phyloP scores from a whole-genome alignment of 2,329 filamentous ascomycete species.

The Parascedosporium putredinis region DNA sequence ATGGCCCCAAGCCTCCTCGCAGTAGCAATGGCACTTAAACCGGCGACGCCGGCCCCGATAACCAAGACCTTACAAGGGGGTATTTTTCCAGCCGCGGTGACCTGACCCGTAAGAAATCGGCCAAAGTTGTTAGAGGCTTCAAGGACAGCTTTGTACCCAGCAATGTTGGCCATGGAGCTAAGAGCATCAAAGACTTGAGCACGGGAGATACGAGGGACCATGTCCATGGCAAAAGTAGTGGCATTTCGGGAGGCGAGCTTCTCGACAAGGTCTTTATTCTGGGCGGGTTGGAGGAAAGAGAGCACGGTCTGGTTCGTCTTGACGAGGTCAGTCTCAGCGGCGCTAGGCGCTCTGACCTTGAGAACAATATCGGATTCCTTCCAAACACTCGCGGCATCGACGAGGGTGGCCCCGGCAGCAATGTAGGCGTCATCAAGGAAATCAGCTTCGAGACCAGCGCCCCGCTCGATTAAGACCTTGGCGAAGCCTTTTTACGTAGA shows the following conservation, averaged over 20 bases:
- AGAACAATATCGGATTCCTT: constrained; percentile 66
- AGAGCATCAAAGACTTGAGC: constrained; percentile 83
- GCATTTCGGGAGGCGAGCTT: constrained; percentile 59
- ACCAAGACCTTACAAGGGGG: constrained; percentile 84
- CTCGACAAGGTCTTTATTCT: constrained; percentile 67
- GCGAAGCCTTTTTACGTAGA: constrained; percentile 78
- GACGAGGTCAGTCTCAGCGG: constrained; percentile 58
- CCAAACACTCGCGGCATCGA: constrained; percentile 61
- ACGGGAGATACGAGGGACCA: constrained; percentile 81
- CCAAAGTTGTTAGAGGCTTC: constrained; percentile 87
- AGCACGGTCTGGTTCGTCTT: constrained; percentile 64
- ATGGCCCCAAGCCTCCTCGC: constrained; percentile 80
- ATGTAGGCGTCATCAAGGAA: constrained; percentile 70
- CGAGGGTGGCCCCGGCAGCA: constrained; percentile 66
- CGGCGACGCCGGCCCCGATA: constrained; percentile 83
- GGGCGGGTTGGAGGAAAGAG: constrained; percentile 72
- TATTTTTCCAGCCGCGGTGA: constrained; percentile 83
- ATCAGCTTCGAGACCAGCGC: constrained; percentile 67
- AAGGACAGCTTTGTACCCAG: constrained; percentile 83
- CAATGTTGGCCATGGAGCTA: constrained; percentile 90
- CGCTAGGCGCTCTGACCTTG: constrained; percentile 68
- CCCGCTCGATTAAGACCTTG: constrained; percentile 66
- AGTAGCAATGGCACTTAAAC: constrained; percentile 78
- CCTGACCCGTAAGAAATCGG: constrained; percentile 78
- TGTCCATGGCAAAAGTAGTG: constrained; percentile 83